These are phyloP conservation scores for Penicillium sp. DNA, from an alignment of 2,329 filamentous ascomycete species.

Conservation along the genomic window DNA sequence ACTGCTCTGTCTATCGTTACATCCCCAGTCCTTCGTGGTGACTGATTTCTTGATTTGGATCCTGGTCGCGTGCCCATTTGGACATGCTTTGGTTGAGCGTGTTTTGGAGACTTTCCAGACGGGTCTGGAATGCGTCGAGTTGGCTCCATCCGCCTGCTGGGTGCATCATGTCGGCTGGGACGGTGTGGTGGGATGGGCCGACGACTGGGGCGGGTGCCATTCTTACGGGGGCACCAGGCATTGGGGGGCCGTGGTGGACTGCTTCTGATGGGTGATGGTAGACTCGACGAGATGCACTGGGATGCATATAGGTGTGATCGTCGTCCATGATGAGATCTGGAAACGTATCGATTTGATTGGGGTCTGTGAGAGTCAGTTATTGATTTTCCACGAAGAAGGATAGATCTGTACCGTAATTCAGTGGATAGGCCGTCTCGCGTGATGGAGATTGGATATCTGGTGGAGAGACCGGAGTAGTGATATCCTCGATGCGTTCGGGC, in stretches of 20 bases:
- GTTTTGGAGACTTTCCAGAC: conserved; percentile 13
- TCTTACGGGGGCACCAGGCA: no score
- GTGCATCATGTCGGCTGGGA: conserved; percentile 7
- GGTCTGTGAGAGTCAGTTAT: conserved; percentile 15
- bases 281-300: conserved; percentile 1
- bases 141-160: conserved; percentile 18
- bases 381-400: no score
- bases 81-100: conserved; percentile 20
- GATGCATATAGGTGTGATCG: conserved; percentile 16
- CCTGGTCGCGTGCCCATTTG: conserved; percentile 19
- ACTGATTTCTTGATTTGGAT: conserved; percentile 18
- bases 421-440: conserved; percentile 18
- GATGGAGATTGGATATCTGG: conserved; percentile 25
- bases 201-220: background rate
- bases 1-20: conserved; percentile 9
- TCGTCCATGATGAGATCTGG: conserved; percentile 27
- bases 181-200: conserved; percentile 2
- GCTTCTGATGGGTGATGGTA: conserved; percentile 5
- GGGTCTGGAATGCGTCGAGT: conserved; percentile 20
- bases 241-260: background rate
- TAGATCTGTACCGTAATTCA: conserved; percentile 13
- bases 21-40: conserved; percentile 22
- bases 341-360: conserved; percentile 22
- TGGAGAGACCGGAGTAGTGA: conserved; percentile 25
- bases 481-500: conserved; percentile 30